Evolutionary conservation across 2,329 filamentous ascomycete genomes (phyloP).

Genomic region (Rutstroemia sp.): DNA sequence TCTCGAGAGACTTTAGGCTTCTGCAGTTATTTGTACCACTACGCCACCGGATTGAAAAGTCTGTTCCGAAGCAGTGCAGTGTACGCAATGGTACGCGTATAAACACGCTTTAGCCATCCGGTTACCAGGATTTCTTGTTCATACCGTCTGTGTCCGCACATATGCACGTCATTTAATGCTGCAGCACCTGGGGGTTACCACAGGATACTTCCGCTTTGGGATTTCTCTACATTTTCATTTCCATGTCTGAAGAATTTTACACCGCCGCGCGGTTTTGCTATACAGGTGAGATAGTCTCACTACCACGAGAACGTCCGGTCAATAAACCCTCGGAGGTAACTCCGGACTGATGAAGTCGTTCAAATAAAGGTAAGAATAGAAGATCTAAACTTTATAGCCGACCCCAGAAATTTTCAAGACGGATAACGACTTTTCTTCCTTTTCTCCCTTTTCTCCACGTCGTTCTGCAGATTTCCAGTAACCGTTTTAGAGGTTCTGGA

Average conservation of each 20-base stretch:
- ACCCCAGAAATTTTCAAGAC: neutral
- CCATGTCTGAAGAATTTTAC: neutral
- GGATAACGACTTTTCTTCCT: neutral
- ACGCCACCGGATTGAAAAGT: neutral
- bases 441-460: neutral
- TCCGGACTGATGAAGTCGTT: neutral
- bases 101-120: constrained; percentile 7
- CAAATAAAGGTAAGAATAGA: neutral
- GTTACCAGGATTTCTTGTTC: neutral
- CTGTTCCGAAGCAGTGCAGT: neutral
- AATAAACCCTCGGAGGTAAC: neutral
- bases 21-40: neutral
- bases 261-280: neutral
- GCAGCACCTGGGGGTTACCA: neutral
- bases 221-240: neutral
- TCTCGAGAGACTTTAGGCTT: neutral
- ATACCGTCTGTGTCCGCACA: neutral
- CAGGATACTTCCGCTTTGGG: neutral
- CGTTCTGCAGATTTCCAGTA: neutral
- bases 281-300: neutral
- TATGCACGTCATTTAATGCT: neutral
- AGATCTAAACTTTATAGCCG: neutral
- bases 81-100: neutral
- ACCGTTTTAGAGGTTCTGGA: neutral
- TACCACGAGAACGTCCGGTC: neutral